Evolutionary conservation across 371 early-diverging fungal genomes (phyloP).

Genomic region (Actinomucor elegans): DNA sequence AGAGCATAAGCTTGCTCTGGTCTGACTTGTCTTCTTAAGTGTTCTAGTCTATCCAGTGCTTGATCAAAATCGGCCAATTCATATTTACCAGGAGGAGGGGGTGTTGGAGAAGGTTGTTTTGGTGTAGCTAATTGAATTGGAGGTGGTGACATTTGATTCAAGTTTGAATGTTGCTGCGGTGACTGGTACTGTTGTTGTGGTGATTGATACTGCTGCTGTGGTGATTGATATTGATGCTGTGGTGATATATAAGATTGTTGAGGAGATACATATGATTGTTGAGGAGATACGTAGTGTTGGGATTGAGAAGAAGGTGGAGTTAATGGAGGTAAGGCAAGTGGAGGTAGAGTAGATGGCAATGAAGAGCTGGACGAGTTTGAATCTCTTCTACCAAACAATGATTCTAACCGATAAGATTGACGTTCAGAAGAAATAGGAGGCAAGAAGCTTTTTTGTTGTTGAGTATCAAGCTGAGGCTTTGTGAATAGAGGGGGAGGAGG

Average conservation of each 20-base stretch:
- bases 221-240: conserved; percentile 3
- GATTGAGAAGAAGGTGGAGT: conserved; percentile 18
- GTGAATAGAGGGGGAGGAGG: not conserved
- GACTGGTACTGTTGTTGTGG: not conserved
- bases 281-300: conserved; percentile 1
- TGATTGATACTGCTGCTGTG: not conserved
- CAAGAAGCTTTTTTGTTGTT: conserved; percentile 7
- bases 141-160: too few species aligned
- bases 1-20: conserved; percentile 36
- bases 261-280: not conserved
- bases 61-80: conserved; percentile 34
- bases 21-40: conserved; percentile 32
- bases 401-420: conserved; percentile 25
- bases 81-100: conserved; percentile 5
- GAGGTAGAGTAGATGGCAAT: conserved; percentile 18
- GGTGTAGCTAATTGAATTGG: too few species aligned
- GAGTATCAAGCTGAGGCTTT: not conserved
- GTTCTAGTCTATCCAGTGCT: conserved; percentile 22
- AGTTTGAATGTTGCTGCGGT: too few species aligned
- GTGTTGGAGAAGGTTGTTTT: too few species aligned
- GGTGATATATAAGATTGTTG: not conserved
- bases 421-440: conserved; percentile 33
- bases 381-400: conserved; percentile 18
- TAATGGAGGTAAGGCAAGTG: conserved; percentile 17
- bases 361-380: conserved; percentile 17